Base-by-base conservation (phyloP, 805 yeast genomes). In the Candida easanensis region DNA sequence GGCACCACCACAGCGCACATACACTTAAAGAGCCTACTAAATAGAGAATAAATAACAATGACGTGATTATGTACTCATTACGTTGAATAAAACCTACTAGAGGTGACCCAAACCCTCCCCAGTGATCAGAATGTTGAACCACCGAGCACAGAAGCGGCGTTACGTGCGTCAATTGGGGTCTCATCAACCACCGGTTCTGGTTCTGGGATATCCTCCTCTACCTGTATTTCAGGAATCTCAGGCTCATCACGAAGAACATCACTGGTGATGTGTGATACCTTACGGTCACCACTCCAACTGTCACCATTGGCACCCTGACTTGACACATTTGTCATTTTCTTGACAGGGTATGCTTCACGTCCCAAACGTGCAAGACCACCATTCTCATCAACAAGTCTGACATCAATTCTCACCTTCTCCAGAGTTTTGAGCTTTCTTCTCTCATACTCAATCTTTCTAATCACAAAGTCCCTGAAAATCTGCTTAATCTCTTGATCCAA, bases 351-450 rank as follows among this genome's bases (percentile, higher is more conserved):
- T 30, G 73, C 68, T 49, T 83, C 90, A 43, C 97, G 65, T 15
- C 96, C 96, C 28, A 93, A 68, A 43, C 96, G 70, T 31, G 93
- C 77, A 31, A 93, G 73, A 0, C 96, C 96, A 18, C 96, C 95
- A 20, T 73, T 71, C 22, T 76, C 75, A 63, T 87, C 95, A 4
- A 85, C 86, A 8, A 79, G 73, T 42, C 95, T 71, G 10, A 87
- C 82, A 51, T 85, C 93, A 4, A 76, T 65, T 45, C 91, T 76
- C 45, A 79, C 80, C 51, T 73, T 77, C 57, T 82, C 96, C 68
- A 95, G 72, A 30, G 84, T 73, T 43, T 80, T 75, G 40, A 93
- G 70, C 38, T 85, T 81, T 54, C 87, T 82, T 34, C 98, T 76
- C 66, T 90, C 97, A 52, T 82, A 86, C 46, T 88, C 96, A 34